A percentile compares a stretch with the other conserved stretches of the same genome.
phyloP scores from a whole-genome alignment of 345 rosid genomes.

The Eucalyptus curtisii region DNA sequence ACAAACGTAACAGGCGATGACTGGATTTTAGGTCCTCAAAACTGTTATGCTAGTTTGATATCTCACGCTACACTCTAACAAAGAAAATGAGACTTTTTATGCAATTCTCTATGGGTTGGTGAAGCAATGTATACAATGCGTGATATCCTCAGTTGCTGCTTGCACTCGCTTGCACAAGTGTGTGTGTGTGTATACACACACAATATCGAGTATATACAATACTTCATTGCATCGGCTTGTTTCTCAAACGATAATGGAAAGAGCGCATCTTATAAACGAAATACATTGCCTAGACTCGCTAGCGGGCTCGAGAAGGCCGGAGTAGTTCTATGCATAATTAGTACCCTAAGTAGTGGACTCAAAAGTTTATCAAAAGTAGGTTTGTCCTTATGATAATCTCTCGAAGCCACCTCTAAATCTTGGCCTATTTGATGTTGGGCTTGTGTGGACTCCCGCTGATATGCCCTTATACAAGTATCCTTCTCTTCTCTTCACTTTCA shows the following conservation, averaged over 20 bases:
- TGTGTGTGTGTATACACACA: fast-evolving
- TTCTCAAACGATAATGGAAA: neutral
- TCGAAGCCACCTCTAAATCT: neutral
- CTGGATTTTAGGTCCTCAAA: neutral
- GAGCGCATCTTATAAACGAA: neutral
- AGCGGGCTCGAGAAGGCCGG: neutral
- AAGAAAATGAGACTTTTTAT: neutral
- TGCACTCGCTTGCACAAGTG: neutral
- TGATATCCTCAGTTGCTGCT: neutral
- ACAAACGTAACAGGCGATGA: neutral
- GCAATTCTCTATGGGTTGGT: neutral
- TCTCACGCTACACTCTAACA: neutral
- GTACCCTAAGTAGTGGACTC: neutral
- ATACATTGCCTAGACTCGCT: neutral
- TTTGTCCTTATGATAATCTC: neutral
- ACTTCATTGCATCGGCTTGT: neutral
- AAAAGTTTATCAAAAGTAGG: neutral
- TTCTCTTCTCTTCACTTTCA: neutral
- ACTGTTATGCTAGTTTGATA: neutral
- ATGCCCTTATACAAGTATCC: neutral
- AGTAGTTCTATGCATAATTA: neutral
- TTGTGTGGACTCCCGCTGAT: neutral
- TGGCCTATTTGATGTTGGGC: neutral
- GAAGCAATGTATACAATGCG: neutral
- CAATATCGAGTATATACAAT: neutral